phyloP scores from a whole-genome alignment of 140 eudicot species.

The Senecio squalidus region DNA sequence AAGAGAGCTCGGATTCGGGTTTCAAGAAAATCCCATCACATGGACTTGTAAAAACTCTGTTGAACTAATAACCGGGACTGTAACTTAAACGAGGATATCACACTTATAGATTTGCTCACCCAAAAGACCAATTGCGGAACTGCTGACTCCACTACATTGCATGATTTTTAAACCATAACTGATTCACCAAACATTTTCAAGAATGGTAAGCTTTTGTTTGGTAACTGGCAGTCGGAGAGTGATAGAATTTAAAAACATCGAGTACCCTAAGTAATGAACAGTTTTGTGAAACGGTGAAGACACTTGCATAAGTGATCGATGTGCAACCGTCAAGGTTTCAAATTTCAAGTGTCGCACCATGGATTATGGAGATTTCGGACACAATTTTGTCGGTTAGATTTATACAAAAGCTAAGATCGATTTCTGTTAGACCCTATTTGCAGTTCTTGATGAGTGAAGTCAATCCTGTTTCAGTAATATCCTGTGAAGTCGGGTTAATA shows the following conservation, averaged over 20 bases:
- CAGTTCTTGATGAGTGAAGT: slow-evolving; percentile 42
- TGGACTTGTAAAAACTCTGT: slow-evolving; percentile 52
- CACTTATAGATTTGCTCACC: slow-evolving; percentile 46
- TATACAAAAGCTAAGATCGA: slow-evolving; percentile 44
- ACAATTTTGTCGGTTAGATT: slow-evolving; percentile 48
- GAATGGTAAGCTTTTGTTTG: slow-evolving; percentile 51
- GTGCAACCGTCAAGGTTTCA: slow-evolving; percentile 62
- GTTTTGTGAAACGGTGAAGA: slow-evolving; percentile 39
- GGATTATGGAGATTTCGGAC: slow-evolving; percentile 39
- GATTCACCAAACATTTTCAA: slow-evolving; percentile 46
- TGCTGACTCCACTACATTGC: slow-evolving; percentile 46
- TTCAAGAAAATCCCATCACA: slow-evolving; percentile 23
- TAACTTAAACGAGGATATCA: slow-evolving; percentile 50
- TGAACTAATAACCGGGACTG: slow-evolving; percentile 3
- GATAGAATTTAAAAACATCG: slow-evolving; percentile 52
- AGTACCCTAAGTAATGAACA: slow-evolving; percentile 50
- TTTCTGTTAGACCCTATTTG: slow-evolving; percentile 39
- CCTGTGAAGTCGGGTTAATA: slow-evolving; percentile 38
- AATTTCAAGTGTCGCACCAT: slow-evolving; percentile 52
- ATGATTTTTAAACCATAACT: slow-evolving; percentile 48
- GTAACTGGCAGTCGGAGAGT: slow-evolving; percentile 46
- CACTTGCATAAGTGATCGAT: slow-evolving; percentile 46
- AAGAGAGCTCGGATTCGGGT: slow-evolving; percentile 30
- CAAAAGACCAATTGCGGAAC: slow-evolving; percentile 32
- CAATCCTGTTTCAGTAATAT: slow-evolving; percentile 54